Conservation (phyloP, 164 flowering plant species). For the Saururus chinensis region DNA sequence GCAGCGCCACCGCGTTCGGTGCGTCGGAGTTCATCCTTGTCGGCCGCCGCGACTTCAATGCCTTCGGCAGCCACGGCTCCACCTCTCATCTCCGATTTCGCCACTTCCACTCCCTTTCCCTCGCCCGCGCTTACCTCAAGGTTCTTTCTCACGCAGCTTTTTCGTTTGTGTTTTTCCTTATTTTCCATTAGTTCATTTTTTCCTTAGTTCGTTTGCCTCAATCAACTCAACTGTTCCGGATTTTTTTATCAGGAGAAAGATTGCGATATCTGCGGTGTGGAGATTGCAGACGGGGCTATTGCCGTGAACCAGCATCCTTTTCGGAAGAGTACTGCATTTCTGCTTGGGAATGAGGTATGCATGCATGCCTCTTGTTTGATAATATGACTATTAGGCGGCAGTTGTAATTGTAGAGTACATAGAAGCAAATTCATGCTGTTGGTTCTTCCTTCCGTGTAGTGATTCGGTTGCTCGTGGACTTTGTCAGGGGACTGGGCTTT, state of each 20-base stretch:
- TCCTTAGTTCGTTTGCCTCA: background rate
- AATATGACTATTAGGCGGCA: background rate
- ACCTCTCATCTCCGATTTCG: conserved; percentile 77
- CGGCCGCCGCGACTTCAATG: conserved; percentile 91
- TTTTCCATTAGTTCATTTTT: too few species aligned
- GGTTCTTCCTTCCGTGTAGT: background rate
- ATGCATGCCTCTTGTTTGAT: background rate
- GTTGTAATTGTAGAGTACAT: too few species aligned
- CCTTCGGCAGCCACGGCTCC: conserved; percentile 97
- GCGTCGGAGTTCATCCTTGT: conserved; percentile 80
- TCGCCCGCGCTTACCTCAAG: conserved; percentile 71
- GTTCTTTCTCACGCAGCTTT: conserved; percentile 9
- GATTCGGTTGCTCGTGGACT: too few species aligned
- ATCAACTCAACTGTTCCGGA: background rate
- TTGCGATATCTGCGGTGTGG: conserved; percentile 95
- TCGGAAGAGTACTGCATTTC: conserved; percentile 71
- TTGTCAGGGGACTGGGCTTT: background rate
- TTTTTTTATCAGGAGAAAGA: conserved; percentile 37
- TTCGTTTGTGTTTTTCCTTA: too few species aligned
- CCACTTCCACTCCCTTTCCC: conserved; percentile 77
- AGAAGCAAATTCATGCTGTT: too few species aligned
- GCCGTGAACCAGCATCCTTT: conserved; percentile 84
- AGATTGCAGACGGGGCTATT: conserved; percentile 69
- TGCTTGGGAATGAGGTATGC: conserved; percentile 85
- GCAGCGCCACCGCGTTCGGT: conserved; percentile 95